A percentile compares a stretch with the other conserved stretches of the same genome.
phyloP scores from a whole-genome alignment of 148 eudicot genomes.

The Vaccinium vitisidaea region DNA sequence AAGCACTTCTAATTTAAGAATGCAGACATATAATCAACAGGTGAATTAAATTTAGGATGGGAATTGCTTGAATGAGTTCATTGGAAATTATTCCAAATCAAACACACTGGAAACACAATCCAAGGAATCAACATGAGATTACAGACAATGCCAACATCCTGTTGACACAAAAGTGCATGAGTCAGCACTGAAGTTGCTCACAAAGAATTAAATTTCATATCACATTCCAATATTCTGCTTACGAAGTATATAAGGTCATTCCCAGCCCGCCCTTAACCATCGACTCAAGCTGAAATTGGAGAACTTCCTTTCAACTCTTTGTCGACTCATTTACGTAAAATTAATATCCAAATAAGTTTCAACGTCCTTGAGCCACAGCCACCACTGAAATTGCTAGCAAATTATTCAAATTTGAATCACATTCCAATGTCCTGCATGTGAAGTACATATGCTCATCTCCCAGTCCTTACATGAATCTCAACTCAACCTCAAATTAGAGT shows the following conservation, averaged over 20 bases:
- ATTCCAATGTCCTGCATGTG: background rate
- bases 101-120: background rate
- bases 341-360: background rate
- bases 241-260: background rate
- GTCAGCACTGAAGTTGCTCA: background rate
- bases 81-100: background rate
- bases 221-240: background rate
- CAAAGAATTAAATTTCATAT: background rate
- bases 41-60: background rate
- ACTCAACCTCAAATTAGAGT: background rate
- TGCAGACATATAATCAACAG: background rate
- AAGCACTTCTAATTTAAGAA: background rate
- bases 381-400: background rate
- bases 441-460: background rate
- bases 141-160: background rate
- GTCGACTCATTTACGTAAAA: background rate
- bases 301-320: background rate
- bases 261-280: background rate
- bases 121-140: background rate
- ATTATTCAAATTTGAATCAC: background rate
- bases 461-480: background rate
- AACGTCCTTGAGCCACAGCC: background rate
- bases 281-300: background rate
- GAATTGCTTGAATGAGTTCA: background rate
- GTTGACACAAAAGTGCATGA: background rate